A percentile compares a stretch with the other conserved stretches of the same genome.
These are phyloP conservation scores for Penicillium sp. DNA, from an alignment of 2,329 filamentous ascomycete genomes.

Conservation along the genomic window DNA sequence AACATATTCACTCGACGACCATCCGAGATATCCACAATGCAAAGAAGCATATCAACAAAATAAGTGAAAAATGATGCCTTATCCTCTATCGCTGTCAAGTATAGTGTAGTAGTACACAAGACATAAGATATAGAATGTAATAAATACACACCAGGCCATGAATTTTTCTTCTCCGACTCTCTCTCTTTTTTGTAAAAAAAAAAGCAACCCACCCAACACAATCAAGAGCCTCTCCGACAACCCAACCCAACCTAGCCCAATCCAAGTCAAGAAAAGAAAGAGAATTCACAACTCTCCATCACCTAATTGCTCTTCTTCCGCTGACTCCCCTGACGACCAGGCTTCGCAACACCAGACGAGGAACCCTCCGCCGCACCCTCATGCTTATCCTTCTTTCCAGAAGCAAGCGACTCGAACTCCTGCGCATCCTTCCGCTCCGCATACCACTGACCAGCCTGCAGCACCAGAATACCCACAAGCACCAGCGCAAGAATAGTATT, in stretches of 20 bases:
- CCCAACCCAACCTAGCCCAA: not conserved
- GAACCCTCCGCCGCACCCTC: constrained; percentile 10
- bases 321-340: constrained; percentile 23
- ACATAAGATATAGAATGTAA: too few relatives aligned
- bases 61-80: not conserved
- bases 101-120: too few relatives aligned
- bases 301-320: constrained; percentile 31
- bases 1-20: constrained; percentile 7
- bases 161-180: too few relatives aligned
- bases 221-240: not conserved
- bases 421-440: constrained; percentile 90
- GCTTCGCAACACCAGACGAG: constrained; percentile 14
- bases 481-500: constrained; percentile 96
- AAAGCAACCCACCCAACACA: not conserved
- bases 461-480: constrained; percentile 83
- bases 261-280: not conserved
- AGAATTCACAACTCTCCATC: not conserved
- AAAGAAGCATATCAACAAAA: not conserved
- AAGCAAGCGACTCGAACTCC: constrained; percentile 67
- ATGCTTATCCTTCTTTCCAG: constrained; percentile 41
- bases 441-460: constrained; percentile 99
- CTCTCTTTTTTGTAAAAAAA: not conserved
- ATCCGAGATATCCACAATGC: constrained; percentile 2
- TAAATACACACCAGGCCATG: too few relatives aligned
- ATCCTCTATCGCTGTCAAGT: too few relatives aligned